Evolutionary conservation across 345 rosid species (phyloP).

Genomic region (Abelmoschus esculentus): DNA sequence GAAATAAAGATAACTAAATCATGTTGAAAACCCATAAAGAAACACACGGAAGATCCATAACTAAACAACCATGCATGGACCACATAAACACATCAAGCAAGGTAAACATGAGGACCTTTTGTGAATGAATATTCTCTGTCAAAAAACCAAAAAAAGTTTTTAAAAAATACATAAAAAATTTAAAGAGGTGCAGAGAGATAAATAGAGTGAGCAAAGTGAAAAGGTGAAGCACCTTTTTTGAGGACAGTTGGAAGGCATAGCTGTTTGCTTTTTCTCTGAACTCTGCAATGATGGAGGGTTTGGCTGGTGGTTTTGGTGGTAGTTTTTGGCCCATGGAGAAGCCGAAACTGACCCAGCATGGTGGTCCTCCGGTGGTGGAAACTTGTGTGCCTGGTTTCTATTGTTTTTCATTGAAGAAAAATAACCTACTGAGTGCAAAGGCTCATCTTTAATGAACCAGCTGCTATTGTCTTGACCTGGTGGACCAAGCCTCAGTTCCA

Average conservation of each 20-base stretch:
- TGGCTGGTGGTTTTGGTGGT: conserved; percentile 18
- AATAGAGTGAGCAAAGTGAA: conserved; percentile 12
- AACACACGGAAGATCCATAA: neutral
- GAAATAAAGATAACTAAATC: conserved; percentile 6
- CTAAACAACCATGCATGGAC: neutral
- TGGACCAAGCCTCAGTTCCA: conserved; percentile 93
- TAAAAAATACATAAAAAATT: neutral
- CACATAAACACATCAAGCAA: conserved; percentile 5
- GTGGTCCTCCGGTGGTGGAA: conserved; percentile 20
- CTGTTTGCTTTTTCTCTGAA: conserved; percentile 17
- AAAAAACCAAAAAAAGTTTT: neutral
- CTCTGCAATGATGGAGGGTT: conserved; percentile 12
- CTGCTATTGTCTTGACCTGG: conserved; percentile 59
- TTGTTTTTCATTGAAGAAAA: conserved; percentile 22
- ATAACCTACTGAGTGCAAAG: conserved; percentile 38
- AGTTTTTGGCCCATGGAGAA: conserved; percentile 14
- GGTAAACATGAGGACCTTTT: conserved; percentile 26
- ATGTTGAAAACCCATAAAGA: neutral
- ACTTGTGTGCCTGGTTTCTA: conserved; percentile 12
- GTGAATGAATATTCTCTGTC: conserved; percentile 36
- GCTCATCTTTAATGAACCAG: conserved; percentile 34
- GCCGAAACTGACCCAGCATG: conserved; percentile 18
- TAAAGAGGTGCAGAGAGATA: neutral
- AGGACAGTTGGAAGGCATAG: conserved; percentile 38
- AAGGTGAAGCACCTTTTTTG: conserved; percentile 62